Evolutionary conservation across 2,329 filamentous ascomycete species (phyloP).

Genomic region (Colletotrichum sp.): DNA sequence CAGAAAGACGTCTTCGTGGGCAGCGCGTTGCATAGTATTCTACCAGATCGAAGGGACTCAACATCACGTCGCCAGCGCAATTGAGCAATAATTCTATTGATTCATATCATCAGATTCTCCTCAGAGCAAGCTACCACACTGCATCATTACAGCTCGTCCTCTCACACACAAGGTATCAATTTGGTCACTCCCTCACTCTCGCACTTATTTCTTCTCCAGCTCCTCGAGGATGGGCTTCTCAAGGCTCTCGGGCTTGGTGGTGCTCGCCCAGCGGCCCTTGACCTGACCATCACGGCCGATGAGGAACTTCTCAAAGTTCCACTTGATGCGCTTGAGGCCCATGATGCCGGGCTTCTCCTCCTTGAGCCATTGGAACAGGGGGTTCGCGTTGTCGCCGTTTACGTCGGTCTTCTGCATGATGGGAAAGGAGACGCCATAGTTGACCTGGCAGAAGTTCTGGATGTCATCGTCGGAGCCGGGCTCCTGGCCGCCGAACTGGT

Average conservation of each 20-base stretch:
- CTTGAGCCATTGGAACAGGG: conserved; percentile 81
- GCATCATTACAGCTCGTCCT: background rate
- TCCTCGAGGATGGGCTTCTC: conserved; percentile 79
- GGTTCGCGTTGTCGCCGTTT: conserved; percentile 83
- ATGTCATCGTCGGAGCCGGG: conserved; percentile 84
- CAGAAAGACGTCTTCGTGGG: accelerated
- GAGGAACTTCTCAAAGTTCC: conserved; percentile 99
- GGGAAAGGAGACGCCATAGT: conserved; percentile 93
- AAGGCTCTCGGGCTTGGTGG: conserved; percentile 82
- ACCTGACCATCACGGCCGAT: conserved; percentile 86
- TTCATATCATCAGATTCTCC: background rate
- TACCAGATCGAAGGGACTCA: too few relatives aligned
- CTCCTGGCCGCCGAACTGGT: conserved; percentile 94
- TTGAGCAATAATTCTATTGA: background rate
- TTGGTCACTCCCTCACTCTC: background rate
- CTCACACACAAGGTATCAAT: conserved; percentile 10
- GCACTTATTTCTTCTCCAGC: conserved; percentile 56
- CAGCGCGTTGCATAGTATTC: background rate
- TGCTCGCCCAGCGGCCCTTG: conserved; percentile 84
- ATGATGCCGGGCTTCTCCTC: conserved; percentile 78
- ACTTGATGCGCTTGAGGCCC: conserved; percentile 92
- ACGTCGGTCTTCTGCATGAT: conserved; percentile 92
- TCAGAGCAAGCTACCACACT: background rate
- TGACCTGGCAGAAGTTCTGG: conserved; percentile 85
- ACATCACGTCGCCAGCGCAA: background rate